Evolutionary conservation across 2,329 filamentous ascomycete species (phyloP).

Genomic region (Penicillium sp.): DNA sequence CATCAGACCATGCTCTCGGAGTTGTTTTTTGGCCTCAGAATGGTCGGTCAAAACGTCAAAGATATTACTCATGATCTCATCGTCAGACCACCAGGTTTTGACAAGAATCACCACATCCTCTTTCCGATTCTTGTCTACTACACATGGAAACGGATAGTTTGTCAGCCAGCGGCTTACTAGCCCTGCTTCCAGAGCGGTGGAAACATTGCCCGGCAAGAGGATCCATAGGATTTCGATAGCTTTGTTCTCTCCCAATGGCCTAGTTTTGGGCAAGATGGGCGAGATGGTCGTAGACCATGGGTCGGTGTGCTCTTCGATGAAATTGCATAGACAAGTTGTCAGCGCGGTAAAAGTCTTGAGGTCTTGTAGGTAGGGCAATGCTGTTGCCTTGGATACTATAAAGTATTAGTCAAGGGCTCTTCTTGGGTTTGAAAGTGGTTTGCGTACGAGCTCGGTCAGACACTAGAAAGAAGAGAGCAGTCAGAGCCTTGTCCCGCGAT

Average conservation of each 20-base stretch:
- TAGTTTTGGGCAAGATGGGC: slow-evolving; percentile 44
- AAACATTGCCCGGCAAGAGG: slow-evolving; percentile 63
- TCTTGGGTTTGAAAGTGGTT: neutral
- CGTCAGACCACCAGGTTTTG: slow-evolving; percentile 48
- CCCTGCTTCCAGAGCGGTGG: slow-evolving; percentile 61
- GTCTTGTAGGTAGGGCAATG: slow-evolving; percentile 41
- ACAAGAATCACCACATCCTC: slow-evolving; percentile 38
- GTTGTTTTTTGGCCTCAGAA: slow-evolving; percentile 45
- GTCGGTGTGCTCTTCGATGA: slow-evolving; percentile 44
- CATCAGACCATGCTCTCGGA: slow-evolving; percentile 49
- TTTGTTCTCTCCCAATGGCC: slow-evolving; percentile 49
- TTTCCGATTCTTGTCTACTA: no score
- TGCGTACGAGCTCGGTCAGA: slow-evolving; percentile 44
- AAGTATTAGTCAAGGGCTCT: neutral
- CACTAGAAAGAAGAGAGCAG: slow-evolving; percentile 49
- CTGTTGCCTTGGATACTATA: slow-evolving; percentile 42
- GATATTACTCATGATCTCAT: slow-evolving; percentile 50
- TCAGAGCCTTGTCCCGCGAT: slow-evolving; percentile 47
- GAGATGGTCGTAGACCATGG: slow-evolving; percentile 40
- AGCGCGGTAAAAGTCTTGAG: slow-evolving; percentile 43
- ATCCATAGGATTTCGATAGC: slow-evolving; percentile 60
- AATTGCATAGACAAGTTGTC: slow-evolving; percentile 47
- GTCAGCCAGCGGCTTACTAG: slow-evolving; percentile 76
- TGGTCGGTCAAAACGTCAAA: slow-evolving; percentile 44
- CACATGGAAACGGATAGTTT: slow-evolving; percentile 70